Evolutionary conservation across 2,329 filamentous ascomycete species (phyloP).

Genomic region (Botryosphaeria dothidea): DNA sequence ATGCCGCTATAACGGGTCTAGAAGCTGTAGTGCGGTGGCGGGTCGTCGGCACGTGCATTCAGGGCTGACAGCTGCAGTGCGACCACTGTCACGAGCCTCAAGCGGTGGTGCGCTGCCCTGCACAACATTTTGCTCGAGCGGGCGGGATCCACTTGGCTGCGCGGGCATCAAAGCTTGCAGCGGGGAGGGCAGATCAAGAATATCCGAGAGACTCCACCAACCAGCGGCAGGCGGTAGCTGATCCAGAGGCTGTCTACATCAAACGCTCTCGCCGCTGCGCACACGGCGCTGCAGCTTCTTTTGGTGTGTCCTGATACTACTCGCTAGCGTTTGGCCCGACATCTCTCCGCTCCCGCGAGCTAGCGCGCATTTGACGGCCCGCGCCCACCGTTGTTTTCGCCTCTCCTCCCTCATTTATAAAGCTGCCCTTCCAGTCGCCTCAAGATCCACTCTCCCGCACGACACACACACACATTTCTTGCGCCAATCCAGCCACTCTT

Average conservation of each 20-base stretch:
- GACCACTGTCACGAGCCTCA: constrained; percentile 19
- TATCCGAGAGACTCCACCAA: constrained; percentile 10
- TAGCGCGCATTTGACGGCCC: background rate
- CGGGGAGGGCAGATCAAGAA: constrained; percentile 12
- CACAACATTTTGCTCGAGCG: constrained; percentile 16
- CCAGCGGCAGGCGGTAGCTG: background rate
- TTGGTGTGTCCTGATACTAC: constrained; percentile 14
- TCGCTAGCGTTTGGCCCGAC: constrained; percentile 17
- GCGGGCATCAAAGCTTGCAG: constrained; percentile 16
- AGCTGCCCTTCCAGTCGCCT: background rate
- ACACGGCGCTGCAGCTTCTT: constrained; percentile 15
- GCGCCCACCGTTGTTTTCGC: constrained; percentile 15
- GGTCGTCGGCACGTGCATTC: background rate
- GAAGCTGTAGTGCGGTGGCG: background rate
- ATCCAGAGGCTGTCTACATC: constrained; percentile 7
- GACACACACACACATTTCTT: background rate
- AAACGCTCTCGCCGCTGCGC: constrained; percentile 13
- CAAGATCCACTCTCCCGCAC: constrained; percentile 6
- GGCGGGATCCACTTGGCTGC: constrained; percentile 17
- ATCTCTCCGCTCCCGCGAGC: constrained; percentile 1
- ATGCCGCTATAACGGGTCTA: too few relatives aligned
- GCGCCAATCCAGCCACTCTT: background rate
- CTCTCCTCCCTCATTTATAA: constrained; percentile 12
- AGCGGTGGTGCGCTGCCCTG: background rate
- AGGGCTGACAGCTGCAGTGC: constrained; percentile 17